A percentile compares a stretch with the other conserved stretches of the same genome.
Conservation (phyloP, 2,329 filamentous ascomycete species). For the Blastomyces parvus region DNA sequence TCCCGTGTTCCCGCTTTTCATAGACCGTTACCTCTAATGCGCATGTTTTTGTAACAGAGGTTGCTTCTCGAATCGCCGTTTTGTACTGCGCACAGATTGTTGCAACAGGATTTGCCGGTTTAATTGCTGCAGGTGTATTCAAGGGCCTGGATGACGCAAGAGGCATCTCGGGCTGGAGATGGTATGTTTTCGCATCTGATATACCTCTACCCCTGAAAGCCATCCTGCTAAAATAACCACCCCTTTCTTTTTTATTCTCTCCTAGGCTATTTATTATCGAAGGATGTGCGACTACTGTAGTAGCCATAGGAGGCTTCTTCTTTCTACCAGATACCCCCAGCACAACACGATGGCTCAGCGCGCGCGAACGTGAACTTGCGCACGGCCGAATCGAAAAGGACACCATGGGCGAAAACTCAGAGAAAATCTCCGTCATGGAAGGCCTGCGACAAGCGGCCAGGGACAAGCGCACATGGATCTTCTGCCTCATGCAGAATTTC, state of each 20-base stretch:
- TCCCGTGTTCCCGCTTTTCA: conserved; percentile 8
- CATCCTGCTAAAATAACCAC: background rate
- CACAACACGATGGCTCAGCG: conserved; percentile 17
- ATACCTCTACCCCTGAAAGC: conserved; percentile 32
- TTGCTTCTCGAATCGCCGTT: conserved; percentile 16
- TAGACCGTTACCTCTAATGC: conserved; percentile 16
- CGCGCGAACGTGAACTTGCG: conserved; percentile 33
- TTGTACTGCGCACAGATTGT: conserved; percentile 17
- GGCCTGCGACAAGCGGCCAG: conserved; percentile 42
- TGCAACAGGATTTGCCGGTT: conserved; percentile 16
- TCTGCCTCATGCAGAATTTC: conserved; percentile 49
- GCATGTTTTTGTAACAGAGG: conserved; percentile 15
- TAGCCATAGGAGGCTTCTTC: conserved; percentile 16
- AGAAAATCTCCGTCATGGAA: conserved; percentile 39
- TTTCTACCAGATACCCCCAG: conserved; percentile 16
- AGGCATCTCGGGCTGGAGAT: conserved; percentile 36
- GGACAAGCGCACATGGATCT: conserved; percentile 46
- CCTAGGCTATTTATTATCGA: conserved; percentile 18
- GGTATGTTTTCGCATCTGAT: conserved; percentile 47
- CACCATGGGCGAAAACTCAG: conserved; percentile 38
- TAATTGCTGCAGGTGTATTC: conserved; percentile 20
- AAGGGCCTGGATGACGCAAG: conserved; percentile 22
- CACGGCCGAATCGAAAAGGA: conserved; percentile 43
- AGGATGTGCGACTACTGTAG: conserved; percentile 13
- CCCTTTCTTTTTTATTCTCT: background rate